Evolutionary conservation across 2,329 filamentous ascomycete genomes (phyloP).

Genomic region (Alternaria ethzedia): DNA sequence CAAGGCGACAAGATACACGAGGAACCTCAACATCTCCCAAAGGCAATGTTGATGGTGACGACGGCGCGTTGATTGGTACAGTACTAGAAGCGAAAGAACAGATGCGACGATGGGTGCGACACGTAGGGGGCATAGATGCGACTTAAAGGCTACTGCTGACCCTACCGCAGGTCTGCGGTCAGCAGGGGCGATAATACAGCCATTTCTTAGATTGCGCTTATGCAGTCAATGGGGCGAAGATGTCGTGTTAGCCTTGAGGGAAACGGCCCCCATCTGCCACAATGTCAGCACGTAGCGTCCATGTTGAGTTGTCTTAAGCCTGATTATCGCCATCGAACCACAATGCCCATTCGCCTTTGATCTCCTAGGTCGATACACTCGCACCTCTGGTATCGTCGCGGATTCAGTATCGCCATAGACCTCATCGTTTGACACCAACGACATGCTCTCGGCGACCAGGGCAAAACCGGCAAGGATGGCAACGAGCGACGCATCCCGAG

Average conservation of each 20-base stretch:
- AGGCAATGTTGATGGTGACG: background rate
- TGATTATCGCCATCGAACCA: too few relatives aligned
- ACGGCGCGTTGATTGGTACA: background rate
- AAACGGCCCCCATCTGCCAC: background rate
- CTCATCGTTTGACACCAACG: too few relatives aligned
- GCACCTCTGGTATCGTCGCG: too few relatives aligned
- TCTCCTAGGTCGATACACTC: too few relatives aligned
- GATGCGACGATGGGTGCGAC: background rate
- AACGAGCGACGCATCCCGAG: background rate
- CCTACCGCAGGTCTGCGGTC: conserved; percentile 3
- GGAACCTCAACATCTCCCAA: background rate
- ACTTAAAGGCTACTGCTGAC: conserved; percentile 1
- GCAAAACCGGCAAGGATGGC: too few relatives aligned
- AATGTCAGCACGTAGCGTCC: too few relatives aligned
- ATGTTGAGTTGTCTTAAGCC: too few relatives aligned
- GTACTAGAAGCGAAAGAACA: background rate
- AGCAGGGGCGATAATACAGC: too few relatives aligned
- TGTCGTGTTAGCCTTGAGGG: background rate
- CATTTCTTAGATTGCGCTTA: background rate
- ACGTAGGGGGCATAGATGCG: background rate
- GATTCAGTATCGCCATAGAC: too few relatives aligned
- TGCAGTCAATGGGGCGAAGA: background rate
- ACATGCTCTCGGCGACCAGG: too few relatives aligned
- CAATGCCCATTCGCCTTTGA: too few relatives aligned
- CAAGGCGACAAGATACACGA: background rate